These are phyloP conservation scores for Lecanicillium sp. DNA, from an alignment of 2,329 filamentous ascomycete genomes.

Conservation along the genomic window DNA sequence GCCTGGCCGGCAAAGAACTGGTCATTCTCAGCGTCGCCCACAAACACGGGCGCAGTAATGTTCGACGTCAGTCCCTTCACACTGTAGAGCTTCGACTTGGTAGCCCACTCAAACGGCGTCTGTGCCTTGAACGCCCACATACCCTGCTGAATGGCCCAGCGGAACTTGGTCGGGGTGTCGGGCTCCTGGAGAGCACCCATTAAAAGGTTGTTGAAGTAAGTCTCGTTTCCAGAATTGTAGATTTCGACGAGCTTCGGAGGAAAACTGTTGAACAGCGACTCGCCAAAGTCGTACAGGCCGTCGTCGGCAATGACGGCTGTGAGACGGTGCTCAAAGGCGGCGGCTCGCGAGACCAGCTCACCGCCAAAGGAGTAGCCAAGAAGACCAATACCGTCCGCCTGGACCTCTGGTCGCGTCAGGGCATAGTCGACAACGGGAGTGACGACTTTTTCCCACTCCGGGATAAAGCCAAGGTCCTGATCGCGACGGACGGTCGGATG, in stretches of 20 bases:
- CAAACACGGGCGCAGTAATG: constrained; percentile 15
- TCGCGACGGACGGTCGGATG: constrained; percentile 32
- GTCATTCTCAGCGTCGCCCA: constrained; percentile 16
- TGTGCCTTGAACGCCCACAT: constrained; percentile 18
- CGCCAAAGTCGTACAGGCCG: constrained; percentile 26
- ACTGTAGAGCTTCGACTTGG: constrained; percentile 10
- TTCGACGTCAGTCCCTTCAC: constrained; percentile 12
- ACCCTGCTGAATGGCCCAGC: constrained; percentile 18
- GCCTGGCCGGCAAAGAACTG: constrained; percentile 11
- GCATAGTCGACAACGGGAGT: constrained; percentile 32
- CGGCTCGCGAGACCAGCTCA: constrained; percentile 30
- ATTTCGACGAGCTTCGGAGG: constrained; percentile 7
- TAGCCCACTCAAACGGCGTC: constrained; percentile 16
- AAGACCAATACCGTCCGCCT: constrained; percentile 23
- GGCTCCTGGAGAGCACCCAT: constrained; percentile 2
- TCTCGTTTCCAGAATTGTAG: constrained; percentile 11
- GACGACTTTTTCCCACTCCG: constrained; percentile 33
- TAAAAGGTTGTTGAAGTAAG: constrained; percentile 13
- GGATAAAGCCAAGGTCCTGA: constrained; percentile 35
- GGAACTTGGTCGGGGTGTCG: constrained; percentile 9
- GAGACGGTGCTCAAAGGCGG: constrained; percentile 35
- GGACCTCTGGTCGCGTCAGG: constrained; percentile 18
- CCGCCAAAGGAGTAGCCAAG: constrained; percentile 35
- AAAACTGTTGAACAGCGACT: constrained; percentile 3
- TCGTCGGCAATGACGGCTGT: constrained; percentile 31